Conservation (phyloP, 805 yeast species). For the Starmerella ratchasimensis region DNA sequence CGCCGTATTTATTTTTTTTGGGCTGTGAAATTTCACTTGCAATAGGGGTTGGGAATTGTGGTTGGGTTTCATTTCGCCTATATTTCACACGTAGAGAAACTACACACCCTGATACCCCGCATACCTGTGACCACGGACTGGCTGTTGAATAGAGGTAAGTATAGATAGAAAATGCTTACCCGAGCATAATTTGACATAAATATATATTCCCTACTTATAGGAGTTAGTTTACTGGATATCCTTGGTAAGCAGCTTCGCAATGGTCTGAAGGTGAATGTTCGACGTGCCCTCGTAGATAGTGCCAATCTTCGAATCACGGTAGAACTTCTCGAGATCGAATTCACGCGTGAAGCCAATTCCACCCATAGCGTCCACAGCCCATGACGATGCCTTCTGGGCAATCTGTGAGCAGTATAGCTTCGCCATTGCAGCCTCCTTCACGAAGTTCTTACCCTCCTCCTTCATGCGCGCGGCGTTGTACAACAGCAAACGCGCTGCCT, state of each 20-base stretch:
- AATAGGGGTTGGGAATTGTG: too few species aligned
- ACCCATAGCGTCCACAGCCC: conserved; percentile 37
- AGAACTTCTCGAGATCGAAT: conserved; percentile 31
- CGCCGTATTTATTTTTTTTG: too few species aligned
- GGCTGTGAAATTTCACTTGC: too few species aligned
- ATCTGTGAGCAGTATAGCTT: conserved; percentile 31
- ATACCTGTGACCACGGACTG: too few species aligned
- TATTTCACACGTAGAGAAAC: too few species aligned
- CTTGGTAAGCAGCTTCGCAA: conserved; percentile 30
- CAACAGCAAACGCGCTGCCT: conserved; percentile 31
- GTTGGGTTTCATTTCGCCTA: too few species aligned
- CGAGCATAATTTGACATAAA: too few species aligned
- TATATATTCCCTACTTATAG: too few species aligned
- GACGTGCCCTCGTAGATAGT: conserved; percentile 35
- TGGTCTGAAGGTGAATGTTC: conserved; percentile 33
- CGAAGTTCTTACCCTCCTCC: conserved; percentile 31
- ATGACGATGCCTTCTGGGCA: conserved; percentile 30
- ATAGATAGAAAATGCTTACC: too few species aligned
- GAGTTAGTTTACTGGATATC: conserved; percentile 14
- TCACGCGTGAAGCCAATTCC: conserved; percentile 36
- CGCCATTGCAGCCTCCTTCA: conserved; percentile 36
- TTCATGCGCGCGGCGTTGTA: conserved; percentile 36
- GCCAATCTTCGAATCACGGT: conserved; percentile 34
- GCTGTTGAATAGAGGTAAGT: too few species aligned
- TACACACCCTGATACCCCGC: too few species aligned